A percentile compares a stretch with the other conserved stretches of the same genome.
These are phyloP conservation scores for Kalmusia sp. DNA, from an alignment of 2,329 filamentous ascomycete species.

Conservation along the genomic window DNA sequence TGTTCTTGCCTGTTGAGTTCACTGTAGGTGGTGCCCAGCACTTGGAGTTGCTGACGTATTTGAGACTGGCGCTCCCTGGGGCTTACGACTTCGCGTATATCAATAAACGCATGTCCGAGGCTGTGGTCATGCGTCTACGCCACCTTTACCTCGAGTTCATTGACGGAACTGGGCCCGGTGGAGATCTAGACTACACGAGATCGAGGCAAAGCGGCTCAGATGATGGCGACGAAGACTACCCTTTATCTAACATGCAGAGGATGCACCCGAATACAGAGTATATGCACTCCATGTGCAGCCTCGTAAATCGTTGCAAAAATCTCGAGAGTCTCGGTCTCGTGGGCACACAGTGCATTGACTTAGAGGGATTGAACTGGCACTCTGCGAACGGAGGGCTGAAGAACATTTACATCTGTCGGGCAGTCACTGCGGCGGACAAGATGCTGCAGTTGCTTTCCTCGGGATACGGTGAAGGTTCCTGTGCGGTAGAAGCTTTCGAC, in stretches of 20 bases:
- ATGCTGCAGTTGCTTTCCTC: not conserved
- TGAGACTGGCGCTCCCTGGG: constrained; percentile 12
- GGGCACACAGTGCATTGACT: constrained; percentile 8
- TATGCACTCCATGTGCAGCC: constrained; percentile 8
- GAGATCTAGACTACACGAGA: not conserved
- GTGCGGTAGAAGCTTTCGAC: not conserved
- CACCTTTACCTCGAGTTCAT: constrained; percentile 14
- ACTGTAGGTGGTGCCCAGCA: not conserved
- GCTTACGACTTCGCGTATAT: constrained; percentile 13
- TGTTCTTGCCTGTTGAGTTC: not conserved
- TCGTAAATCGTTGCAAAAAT: constrained; percentile 10
- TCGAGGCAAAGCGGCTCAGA: not conserved
- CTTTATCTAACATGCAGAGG: constrained; percentile 13
- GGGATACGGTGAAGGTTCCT: not conserved
- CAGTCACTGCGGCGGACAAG: not conserved
- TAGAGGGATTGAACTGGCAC: constrained; percentile 7
- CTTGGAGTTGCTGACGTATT: not conserved
- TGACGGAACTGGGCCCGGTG: constrained; percentile 12
- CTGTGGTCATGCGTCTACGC: not conserved
- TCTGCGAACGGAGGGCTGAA: not conserved
- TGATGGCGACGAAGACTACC: constrained; percentile 9
- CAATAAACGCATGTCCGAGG: constrained; percentile 3
- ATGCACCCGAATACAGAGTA: constrained; percentile 6
- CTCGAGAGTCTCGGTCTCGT: constrained; percentile 12
- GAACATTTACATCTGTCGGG: constrained; percentile 2